Evolutionary conservation across 108 stramenopile species (phyloP).

Genomic region (Nannochloropsis gaditana): DNA sequence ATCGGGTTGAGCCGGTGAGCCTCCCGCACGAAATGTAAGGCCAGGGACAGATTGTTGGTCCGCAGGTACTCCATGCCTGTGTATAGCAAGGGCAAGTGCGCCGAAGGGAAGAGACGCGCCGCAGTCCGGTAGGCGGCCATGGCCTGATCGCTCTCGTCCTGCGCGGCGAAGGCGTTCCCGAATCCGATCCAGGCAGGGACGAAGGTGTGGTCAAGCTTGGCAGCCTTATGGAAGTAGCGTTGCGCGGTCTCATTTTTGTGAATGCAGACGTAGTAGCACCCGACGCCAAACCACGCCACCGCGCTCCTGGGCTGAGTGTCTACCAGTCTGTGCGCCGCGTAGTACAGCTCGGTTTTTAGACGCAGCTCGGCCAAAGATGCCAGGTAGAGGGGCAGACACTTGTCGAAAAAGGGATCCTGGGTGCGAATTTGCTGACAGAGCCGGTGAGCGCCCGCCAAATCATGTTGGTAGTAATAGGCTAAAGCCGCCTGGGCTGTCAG

Average conservation of each 20-base stretch:
- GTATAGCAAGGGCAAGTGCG: constrained; percentile 73
- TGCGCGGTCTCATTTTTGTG: constrained; percentile 80
- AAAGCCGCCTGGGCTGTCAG: constrained; percentile 37
- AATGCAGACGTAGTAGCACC: constrained; percentile 80
- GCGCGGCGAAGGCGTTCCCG: constrained; percentile 80
- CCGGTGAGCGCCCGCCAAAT: constrained; percentile 24
- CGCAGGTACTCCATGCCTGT: constrained; percentile 83
- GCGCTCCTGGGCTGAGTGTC: constrained; percentile 73
- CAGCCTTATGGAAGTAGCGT: constrained; percentile 75
- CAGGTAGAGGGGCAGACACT: constrained; percentile 27
- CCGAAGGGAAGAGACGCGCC: constrained; percentile 70
- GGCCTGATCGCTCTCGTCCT: constrained; percentile 93
- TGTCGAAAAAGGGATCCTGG: constrained; percentile 25
- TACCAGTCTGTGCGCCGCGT: constrained; percentile 84
- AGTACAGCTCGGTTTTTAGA: constrained; percentile 75
- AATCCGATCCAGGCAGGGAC: constrained; percentile 88
- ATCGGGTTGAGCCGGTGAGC: constrained; percentile 61
- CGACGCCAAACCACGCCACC: constrained; percentile 82
- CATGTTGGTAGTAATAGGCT: constrained; percentile 32
- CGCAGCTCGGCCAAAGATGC: constrained; percentile 58
- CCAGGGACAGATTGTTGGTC: constrained; percentile 86
- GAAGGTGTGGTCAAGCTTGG: constrained; percentile 70
- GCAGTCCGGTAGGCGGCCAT: constrained; percentile 86
- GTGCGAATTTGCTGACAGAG: constrained; percentile 29
- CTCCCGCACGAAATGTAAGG: constrained; percentile 71